Base-by-base conservation (phyloP, 1,139 yeast species). In the Kodamaea fungicola region DNA sequence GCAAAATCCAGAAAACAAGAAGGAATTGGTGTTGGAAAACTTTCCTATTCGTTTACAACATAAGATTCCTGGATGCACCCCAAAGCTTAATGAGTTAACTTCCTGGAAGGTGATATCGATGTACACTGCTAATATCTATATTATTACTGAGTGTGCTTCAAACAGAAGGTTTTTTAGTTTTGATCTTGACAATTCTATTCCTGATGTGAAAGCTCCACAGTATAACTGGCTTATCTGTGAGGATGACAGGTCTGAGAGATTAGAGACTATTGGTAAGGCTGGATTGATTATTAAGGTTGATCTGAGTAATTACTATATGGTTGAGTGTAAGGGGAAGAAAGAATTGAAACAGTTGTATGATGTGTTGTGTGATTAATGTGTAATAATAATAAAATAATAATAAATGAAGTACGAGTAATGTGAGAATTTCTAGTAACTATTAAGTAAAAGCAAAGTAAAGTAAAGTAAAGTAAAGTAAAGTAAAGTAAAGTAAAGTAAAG, bases 281-380 rank as follows among this genome's bases (percentile, higher is more conserved):
- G 76, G 74, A 7, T 54, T 71, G 43, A 57, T 71, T 46, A 57
- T 71, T 28, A 65, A 61, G 43, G 63, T 54, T 3, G 44, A 55
- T 9, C 55, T 55, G n/a, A 49, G 51, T 22, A 57, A 59, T 23
- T 58, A 65, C 32, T 71, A 49, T 50, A 70, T 71, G 76, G 57
- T 71, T 42, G 76, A 71, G 47, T 70, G 74, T 47, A 67, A 61
- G 50, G 76, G 76, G 3, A 68, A 62, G 47, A 67, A 58, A 45
- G 75, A 70, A 45, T 63, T 69, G 42, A 61, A 56, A 42, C 52
- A 57, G 31, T 59, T 69, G 31, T 56, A 50, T 38, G 67, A 61
- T 28, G 55, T 64, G 8, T 62, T 67, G 41, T 16, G 19, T 16
- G 19, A 16, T 16, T 16, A 16, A 16, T 16, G 19, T 16, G 19